A percentile compares a stretch with the other conserved stretches of the same genome.
These are phyloP conservation scores for Trichoderma atroviride DNA, from an alignment of 2,329 filamentous ascomycete genomes.

Conservation along the genomic window DNA sequence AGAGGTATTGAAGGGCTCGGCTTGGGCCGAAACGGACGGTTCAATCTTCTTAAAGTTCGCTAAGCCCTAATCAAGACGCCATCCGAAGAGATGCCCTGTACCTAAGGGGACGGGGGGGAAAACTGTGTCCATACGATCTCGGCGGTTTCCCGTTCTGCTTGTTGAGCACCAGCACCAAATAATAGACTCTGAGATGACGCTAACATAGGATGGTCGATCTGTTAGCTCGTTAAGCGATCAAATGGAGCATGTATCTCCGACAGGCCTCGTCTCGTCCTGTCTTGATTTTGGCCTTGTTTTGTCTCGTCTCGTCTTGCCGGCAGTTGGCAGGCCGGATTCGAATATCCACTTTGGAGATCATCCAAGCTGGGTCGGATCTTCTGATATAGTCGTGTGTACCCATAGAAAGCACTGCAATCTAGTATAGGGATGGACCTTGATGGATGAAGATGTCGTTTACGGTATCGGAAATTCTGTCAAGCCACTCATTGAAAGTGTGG, in stretches of 20 bases:
- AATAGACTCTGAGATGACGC: background rate
- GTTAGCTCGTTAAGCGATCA: background rate
- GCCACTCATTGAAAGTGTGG: background rate
- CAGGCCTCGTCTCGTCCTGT: background rate
- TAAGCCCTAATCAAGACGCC: background rate
- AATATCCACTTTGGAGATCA: background rate
- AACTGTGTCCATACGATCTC: background rate
- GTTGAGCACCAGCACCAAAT: background rate
- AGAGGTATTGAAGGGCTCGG: too few relatives aligned
- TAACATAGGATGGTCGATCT: background rate
- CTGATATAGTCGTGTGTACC: background rate
- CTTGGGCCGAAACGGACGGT: background rate
- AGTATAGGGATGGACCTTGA: background rate
- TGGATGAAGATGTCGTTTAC: background rate
- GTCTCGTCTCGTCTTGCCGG: background rate
- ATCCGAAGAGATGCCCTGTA: background rate
- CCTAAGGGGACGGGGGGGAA: background rate
- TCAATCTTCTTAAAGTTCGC: background rate
- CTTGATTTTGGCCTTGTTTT: background rate
- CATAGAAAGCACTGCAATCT: background rate
- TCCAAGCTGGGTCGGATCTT: background rate
- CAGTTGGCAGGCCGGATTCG: background rate
- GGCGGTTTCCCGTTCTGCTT: background rate
- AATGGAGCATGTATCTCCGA: background rate
- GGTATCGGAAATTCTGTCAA: background rate